Conservation (phyloP, 768 basidiomycete species). For the Tremella fuciformis region DNA sequence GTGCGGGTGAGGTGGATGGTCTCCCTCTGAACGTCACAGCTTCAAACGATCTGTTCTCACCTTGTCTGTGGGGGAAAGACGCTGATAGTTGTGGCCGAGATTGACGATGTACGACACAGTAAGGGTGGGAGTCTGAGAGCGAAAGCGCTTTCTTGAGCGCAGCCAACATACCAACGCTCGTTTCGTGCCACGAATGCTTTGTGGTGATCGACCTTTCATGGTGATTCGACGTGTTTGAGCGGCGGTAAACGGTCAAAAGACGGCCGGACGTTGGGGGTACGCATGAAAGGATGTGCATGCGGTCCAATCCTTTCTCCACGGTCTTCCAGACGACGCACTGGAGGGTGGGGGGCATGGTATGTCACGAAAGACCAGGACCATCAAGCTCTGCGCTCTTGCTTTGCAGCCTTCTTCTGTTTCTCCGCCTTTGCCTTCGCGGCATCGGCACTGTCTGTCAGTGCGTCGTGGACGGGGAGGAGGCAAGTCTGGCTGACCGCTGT, state of each 20-base stretch:
- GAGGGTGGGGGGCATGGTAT: neutral
- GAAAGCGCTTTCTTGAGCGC: no score
- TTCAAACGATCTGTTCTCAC: no score
- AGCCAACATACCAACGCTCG: no score
- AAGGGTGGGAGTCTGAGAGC: no score
- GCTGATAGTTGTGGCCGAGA: no score
- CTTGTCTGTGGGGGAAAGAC: no score
- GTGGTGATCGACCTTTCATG: conserved; percentile 3
- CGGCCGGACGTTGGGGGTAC: neutral
- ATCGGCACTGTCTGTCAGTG: conserved; percentile 36
- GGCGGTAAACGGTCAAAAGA: neutral
- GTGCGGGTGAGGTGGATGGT: no score
- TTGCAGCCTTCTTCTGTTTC: conserved; percentile 51
- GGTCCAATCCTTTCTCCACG: neutral
- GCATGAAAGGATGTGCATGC: conserved; percentile 3
- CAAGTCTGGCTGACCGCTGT: conserved; percentile 34
- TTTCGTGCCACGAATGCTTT: no score
- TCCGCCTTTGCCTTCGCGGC: conserved; percentile 49
- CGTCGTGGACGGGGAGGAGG: neutral
- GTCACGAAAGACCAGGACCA: neutral
- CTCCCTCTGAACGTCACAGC: no score
- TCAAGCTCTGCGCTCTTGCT: conserved; percentile 46
- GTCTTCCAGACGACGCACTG: neutral
- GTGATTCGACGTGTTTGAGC: neutral
- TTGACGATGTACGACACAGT: no score